These are phyloP conservation scores for Symbiotaphrina buchneri DNA, from an alignment of 495 filamentous ascomycete genomes.

Conservation along the genomic window DNA sequence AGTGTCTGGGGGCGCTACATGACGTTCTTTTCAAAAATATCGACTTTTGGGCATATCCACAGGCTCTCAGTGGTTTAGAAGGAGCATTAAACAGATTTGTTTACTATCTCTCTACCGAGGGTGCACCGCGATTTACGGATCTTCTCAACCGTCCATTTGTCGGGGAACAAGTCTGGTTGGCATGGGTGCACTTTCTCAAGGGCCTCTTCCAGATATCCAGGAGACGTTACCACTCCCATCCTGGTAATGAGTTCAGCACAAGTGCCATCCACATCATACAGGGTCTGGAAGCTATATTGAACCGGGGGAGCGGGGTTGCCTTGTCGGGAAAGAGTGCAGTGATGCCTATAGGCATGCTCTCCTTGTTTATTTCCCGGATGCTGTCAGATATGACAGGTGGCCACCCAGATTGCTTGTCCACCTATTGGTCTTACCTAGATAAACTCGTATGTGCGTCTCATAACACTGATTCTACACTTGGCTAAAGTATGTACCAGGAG, in stretches of 20 bases:
- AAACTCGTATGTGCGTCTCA: conserved; percentile 1
- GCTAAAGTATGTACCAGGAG: background rate
- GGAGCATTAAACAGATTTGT: background rate
- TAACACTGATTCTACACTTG: background rate
- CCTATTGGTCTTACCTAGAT: background rate
- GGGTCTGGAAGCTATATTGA: background rate
- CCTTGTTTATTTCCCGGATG: background rate
- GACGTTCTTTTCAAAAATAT: conserved; percentile 1
- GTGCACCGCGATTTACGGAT: background rate
- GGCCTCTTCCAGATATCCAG: conserved; percentile 1
- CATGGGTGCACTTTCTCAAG: conserved; percentile 3
- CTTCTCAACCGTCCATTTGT: too few species aligned
- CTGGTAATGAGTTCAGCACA: background rate
- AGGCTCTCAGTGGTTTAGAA: conserved; percentile 1
- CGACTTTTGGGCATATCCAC: conserved; percentile 1
- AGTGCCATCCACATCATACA: conserved; percentile 1
- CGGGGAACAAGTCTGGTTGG: conserved; percentile 2
- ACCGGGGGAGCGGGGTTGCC: background rate
- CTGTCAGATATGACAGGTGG: background rate
- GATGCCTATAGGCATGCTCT: background rate
- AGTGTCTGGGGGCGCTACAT: conserved; percentile 5
- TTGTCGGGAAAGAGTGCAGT: background rate
- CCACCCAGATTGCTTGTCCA: background rate
- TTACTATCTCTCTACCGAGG: background rate
- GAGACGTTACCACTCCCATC: background rate